These are phyloP conservation scores for Asterophora parasitica DNA, from an alignment of 768 basidiomycete genomes.

Conservation along the genomic window DNA sequence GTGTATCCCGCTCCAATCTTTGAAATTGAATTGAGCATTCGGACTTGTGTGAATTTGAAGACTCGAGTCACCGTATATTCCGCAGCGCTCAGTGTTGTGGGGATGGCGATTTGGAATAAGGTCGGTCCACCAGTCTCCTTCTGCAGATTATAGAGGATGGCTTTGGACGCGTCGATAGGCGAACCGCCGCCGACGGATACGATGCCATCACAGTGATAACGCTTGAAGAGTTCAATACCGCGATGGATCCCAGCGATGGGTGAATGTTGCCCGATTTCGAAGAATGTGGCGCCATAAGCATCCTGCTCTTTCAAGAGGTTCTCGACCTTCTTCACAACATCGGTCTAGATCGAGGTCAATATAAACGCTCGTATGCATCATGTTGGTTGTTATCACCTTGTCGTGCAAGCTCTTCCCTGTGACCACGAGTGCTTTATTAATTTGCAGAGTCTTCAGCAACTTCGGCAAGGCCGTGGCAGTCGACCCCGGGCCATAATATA, in stretches of 20 bases:
- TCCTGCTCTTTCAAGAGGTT: slow-evolving; percentile 48
- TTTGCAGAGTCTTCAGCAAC: slow-evolving; percentile 48
- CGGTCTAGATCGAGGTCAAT: slow-evolving; percentile 38
- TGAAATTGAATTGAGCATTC: background rate
- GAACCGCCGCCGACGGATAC: slow-evolving; percentile 78
- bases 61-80: slow-evolving; percentile 54
- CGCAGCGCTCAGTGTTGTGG: slow-evolving; percentile 77
- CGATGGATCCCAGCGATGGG: slow-evolving; percentile 62
- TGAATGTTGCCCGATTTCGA: slow-evolving; percentile 67
- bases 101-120: slow-evolving; percentile 69
- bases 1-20: slow-evolving; percentile 69
- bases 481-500: slow-evolving; percentile 72
- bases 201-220: slow-evolving; percentile 59
- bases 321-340: slow-evolving; percentile 53
- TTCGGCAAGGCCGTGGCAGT: slow-evolving; percentile 58
- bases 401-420: slow-evolving; percentile 65
- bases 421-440: slow-evolving; percentile 62
- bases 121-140: slow-evolving; percentile 49
- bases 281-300: slow-evolving; percentile 67
- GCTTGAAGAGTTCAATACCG: slow-evolving; percentile 51
- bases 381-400: slow-evolving; percentile 39
- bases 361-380: background rate
- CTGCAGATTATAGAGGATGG: slow-evolving; percentile 60
- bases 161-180: slow-evolving; percentile 74
- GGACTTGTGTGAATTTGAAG: background rate